A percentile compares a stretch with the other conserved stretches of the same genome.
Conservation (phyloP, 2,329 filamentous ascomycete species). For the Blumeria hordei region DNA sequence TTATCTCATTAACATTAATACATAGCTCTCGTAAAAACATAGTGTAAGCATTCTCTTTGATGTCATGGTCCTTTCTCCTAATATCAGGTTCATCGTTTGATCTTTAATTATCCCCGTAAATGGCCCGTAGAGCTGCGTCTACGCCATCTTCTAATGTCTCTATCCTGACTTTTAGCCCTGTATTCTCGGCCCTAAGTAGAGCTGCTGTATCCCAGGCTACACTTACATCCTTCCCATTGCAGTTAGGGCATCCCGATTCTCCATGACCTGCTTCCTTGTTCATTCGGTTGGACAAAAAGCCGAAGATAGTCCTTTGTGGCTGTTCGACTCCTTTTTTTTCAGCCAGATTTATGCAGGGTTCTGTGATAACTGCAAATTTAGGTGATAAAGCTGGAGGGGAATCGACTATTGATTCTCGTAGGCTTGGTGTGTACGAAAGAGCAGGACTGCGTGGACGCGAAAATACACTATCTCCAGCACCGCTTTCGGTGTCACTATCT, state of each 20-base stretch:
- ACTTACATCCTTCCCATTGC: constrained; percentile 30
- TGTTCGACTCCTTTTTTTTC: background rate
- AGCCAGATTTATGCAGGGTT: background rate
- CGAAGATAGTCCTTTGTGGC: background rate
- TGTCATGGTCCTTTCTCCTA: background rate
- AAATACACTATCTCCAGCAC: constrained; percentile 30
- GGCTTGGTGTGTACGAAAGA: constrained; percentile 12
- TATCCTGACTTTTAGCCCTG: constrained; percentile 32
- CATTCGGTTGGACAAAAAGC: background rate
- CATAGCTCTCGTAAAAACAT: background rate
- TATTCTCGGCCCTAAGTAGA: constrained; percentile 36
- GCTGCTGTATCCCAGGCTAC: constrained; percentile 42
- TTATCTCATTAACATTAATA: background rate
- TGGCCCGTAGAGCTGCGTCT: constrained; percentile 27
- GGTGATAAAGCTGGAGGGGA: background rate
- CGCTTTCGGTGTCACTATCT: constrained; percentile 28
- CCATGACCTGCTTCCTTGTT: background rate
- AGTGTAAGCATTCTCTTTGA: background rate
- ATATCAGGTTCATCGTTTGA: background rate
- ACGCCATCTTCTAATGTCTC: constrained; percentile 33
- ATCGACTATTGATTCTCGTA: background rate
- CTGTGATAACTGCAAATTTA: background rate
- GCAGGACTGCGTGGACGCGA: constrained; percentile 35
- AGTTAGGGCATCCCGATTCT: constrained; percentile 25
- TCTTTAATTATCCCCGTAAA: background rate